These are phyloP conservation scores for Thielaviopsis punctulata DNA, from an alignment of 2,329 filamentous ascomycete species.

Conservation along the genomic window DNA sequence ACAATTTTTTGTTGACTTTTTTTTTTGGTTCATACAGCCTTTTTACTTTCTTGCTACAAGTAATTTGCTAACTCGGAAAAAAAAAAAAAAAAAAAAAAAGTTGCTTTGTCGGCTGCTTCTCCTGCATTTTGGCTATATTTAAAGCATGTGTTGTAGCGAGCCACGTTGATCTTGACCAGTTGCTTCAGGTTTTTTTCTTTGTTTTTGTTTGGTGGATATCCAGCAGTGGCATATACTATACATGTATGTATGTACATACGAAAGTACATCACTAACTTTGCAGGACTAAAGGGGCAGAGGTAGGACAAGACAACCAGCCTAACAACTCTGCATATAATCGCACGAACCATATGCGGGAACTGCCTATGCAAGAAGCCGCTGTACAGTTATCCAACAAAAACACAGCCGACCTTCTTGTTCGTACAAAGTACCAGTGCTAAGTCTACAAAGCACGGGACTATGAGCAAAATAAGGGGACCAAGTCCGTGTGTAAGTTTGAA, in stretches of 20 bases:
- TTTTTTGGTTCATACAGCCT: too few relatives aligned
- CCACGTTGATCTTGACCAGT: neutral
- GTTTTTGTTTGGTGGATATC: too few relatives aligned
- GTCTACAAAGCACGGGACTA: neutral
- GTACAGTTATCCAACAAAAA: neutral
- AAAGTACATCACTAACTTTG: too few relatives aligned
- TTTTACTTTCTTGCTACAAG: too few relatives aligned
- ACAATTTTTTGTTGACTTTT: too few relatives aligned
- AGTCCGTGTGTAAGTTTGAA: neutral
- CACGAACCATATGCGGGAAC: neutral
- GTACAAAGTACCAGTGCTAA: neutral
- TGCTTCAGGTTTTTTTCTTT: neutral
- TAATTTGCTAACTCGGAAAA: too few relatives aligned
- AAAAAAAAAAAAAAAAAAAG: neutral
- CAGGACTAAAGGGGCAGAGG: too few relatives aligned
- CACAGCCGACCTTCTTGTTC: too few relatives aligned
- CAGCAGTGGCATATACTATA: neutral
- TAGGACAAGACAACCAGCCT: neutral
- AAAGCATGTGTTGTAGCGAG: neutral
- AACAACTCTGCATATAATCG: neutral
- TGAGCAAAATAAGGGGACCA: neutral
- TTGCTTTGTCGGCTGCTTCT: neutral
- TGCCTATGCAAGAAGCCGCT: neutral
- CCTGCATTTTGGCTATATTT: neutral
- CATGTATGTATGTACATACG: neutral